Evolutionary conservation across 2,329 filamentous ascomycete genomes (phyloP).

Genomic region (Diaporthe helianthi): DNA sequence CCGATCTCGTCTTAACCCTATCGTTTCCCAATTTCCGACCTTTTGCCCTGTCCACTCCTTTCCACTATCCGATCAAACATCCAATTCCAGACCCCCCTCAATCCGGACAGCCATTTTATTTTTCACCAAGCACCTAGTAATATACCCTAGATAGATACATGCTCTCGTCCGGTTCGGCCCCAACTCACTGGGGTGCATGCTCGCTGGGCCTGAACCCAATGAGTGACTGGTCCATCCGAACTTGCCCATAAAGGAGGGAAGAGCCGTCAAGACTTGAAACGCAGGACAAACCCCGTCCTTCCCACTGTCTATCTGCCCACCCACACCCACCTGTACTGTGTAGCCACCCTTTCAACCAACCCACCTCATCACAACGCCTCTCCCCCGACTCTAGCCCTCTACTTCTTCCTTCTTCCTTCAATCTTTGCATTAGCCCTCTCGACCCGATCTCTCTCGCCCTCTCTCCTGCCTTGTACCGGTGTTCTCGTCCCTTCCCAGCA

Average conservation of each 20-base stretch:
- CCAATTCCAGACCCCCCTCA: background rate
- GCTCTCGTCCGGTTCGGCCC: background rate
- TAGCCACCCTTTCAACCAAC: background rate
- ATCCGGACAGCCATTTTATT: background rate
- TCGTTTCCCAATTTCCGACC: constrained; percentile 18
- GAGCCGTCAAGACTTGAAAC: constrained; percentile 23
- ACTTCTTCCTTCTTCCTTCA: constrained; percentile 23
- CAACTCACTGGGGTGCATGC: background rate
- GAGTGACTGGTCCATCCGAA: too few species aligned
- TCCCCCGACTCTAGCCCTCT: background rate
- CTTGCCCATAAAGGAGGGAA: constrained; percentile 2
- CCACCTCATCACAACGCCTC: background rate
- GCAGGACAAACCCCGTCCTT: constrained; percentile 12
- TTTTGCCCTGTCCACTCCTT: background rate
- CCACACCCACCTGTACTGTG: background rate
- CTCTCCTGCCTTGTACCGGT: too few species aligned
- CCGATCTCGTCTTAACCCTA: constrained; percentile 7
- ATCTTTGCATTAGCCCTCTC: constrained; percentile 22
- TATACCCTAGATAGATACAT: background rate
- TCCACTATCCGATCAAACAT: background rate
- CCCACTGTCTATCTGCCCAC: constrained; percentile 2
- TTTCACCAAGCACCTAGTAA: background rate
- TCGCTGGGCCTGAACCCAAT: constrained; percentile 14
- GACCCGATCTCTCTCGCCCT: background rate
- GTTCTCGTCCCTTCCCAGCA: background rate